Base-by-base conservation (phyloP, 306 rosid species). In the Prosopis cineraria region DNA sequence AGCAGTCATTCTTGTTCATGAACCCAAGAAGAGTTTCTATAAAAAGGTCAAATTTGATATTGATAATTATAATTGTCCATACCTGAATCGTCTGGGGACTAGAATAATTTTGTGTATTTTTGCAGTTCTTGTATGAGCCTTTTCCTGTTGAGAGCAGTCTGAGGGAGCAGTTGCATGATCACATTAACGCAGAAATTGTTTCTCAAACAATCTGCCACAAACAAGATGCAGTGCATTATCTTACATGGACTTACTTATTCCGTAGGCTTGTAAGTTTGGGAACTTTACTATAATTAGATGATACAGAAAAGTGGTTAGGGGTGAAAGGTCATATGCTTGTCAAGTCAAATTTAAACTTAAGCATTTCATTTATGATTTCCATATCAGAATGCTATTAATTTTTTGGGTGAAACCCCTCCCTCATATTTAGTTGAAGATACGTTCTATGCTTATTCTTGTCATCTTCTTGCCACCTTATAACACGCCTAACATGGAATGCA, bases 1-100 rank as follows among this genome's bases (percentile, higher is more conserved):
- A 85, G 97, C 98, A 40, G 98, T 94, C 77, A 92, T 94, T 88
- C 98, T 94, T 79, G 98, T 94, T 84, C 98, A 94, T 85, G 98
- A 94, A 86, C 98, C 98, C 43, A 94, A 92, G 84, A 94, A 92
- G 86, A 92, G 98, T 79, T 94, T 94, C 84, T 94, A 94, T 85
- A 94, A 94, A 86, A 94, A 94, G 97, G 98, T 92, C 52, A 73
- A 36, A 73, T 50, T 80, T 20, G 72, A 66, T 33, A 74, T 70
- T 37, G 73, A 72, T 60, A 67, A 53, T 83, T 66, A 60, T 80
- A 37, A 40, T 63, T 70, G 3, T 69, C 43, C 33, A 75, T 66
- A 37, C n/a, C 45, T 33, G 68, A 44, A 68, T 70, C 17, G 50
- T 65, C 70, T 72, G 74, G 76, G 44, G 67, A 62, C 65, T 77